These are phyloP conservation scores for Tetrahymena elliotti DNA, from an alignment of 73 alveolate species.

Conservation along the genomic window DNA sequence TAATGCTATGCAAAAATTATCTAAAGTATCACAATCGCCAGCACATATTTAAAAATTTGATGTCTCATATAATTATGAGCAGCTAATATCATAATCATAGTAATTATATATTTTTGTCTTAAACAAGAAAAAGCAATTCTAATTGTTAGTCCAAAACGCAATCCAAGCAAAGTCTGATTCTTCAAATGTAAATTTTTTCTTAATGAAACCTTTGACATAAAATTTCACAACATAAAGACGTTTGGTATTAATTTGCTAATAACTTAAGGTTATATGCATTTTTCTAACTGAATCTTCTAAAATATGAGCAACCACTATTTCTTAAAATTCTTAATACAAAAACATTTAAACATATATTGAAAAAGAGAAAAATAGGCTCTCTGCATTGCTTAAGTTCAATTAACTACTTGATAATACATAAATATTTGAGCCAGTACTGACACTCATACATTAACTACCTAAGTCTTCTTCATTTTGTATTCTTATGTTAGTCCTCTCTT, in stretches of 20 bases:
- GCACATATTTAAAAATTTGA: neutral
- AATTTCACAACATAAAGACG: too few species aligned
- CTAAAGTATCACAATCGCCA: neutral
- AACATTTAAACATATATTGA: neutral
- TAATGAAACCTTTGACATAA: too few species aligned
- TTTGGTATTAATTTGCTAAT: too few species aligned
- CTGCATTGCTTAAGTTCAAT: neutral
- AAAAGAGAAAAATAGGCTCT: neutral
- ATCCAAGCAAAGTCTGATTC: neutral
- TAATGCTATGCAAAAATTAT: neutral
- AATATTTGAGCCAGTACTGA: neutral
- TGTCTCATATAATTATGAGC: neutral
- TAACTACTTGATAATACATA: neutral
- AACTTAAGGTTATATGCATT: neutral
- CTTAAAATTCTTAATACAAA: neutral
- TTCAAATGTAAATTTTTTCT: neutral
- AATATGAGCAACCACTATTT: neutral
- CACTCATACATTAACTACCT: neutral
- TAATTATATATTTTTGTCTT: neutral
- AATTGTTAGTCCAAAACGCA: neutral
- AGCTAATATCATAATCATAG: neutral
- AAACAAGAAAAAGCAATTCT: neutral
- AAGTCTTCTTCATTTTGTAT: neutral
- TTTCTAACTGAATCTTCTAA: neutral
- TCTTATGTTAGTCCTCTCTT: neutral